These are phyloP conservation scores for Eucalyptus paniculata DNA, from an alignment of 345 rosid genomes.

Conservation along the genomic window DNA sequence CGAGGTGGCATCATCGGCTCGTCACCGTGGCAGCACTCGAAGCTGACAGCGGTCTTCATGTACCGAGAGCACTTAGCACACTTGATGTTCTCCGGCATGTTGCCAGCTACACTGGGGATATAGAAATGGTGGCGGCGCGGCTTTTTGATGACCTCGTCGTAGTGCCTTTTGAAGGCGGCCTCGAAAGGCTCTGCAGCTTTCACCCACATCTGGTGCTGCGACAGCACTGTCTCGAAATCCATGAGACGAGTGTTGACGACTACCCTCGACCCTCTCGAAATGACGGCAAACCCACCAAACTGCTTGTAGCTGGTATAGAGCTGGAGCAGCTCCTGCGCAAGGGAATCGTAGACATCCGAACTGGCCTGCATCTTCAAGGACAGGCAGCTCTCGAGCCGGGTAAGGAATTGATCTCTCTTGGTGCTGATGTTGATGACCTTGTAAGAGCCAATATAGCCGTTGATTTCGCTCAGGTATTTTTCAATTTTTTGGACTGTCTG, in stretches of 20 bases:
- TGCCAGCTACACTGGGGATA: neutral
- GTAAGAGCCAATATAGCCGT: neutral
- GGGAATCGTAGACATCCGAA: neutral
- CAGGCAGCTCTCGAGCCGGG: neutral
- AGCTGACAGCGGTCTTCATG: neutral
- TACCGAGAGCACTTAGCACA: neutral
- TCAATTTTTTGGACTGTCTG: neutral
- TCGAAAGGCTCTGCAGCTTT: neutral
- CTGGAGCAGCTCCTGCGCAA: neutral
- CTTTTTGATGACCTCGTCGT: neutral
- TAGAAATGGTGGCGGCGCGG: neutral
- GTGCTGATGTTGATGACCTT: neutral
- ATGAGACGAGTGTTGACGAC: neutral
- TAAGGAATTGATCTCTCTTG: neutral
- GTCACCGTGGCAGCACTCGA: neutral
- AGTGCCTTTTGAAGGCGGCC: neutral
- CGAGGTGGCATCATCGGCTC: neutral
- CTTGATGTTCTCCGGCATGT: neutral
- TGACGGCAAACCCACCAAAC: neutral
- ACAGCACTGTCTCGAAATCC: neutral
- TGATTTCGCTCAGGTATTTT: neutral
- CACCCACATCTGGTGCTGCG: neutral
- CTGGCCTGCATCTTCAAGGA: neutral
- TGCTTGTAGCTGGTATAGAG: neutral
- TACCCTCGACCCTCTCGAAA: neutral